phyloP scores from a whole-genome alignment of 257 asterid genomes.

The Anisodus acutangulus region DNA sequence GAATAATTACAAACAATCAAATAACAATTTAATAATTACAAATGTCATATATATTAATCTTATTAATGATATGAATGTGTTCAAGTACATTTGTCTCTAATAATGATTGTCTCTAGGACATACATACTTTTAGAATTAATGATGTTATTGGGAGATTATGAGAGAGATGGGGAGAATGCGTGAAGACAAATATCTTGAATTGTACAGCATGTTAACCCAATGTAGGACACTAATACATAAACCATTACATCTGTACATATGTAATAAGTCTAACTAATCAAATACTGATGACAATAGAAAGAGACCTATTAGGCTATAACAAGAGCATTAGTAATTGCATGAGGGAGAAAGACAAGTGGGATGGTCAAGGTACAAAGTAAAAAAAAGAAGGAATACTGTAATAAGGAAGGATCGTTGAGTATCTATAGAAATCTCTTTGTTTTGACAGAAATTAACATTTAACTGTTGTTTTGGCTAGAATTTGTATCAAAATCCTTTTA shows the following conservation, averaged over 20 bases:
- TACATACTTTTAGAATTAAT: background rate
- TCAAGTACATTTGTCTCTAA: too few species aligned
- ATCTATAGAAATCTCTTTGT: background rate
- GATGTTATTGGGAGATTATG: background rate
- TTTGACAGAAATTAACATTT: background rate
- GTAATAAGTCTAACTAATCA: background rate
- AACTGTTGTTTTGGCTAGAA: background rate
- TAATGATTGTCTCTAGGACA: too few species aligned
- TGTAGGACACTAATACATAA: background rate
- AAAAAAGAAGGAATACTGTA: background rate
- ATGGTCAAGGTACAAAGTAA: background rate
- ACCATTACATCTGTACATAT: background rate
- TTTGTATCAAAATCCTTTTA: background rate
- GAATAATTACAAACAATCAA: too few species aligned
- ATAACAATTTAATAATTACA: too few species aligned
- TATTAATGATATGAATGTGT: too few species aligned
- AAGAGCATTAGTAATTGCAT: background rate
- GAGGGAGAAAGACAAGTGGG: conserved; percentile 5
- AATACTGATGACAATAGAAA: background rate
- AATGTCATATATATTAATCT: too few species aligned
- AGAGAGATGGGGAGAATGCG: background rate
- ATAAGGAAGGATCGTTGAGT: conserved; percentile 4
- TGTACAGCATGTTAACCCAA: too few species aligned
- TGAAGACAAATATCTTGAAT: conserved; percentile 4
- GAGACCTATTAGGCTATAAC: background rate